Percentiles rank a stretch among this genome's conserved stretches.
phyloP scores from a whole-genome alignment of 2,329 filamentous ascomycete species.

The Colletotrichum kahawae region DNA sequence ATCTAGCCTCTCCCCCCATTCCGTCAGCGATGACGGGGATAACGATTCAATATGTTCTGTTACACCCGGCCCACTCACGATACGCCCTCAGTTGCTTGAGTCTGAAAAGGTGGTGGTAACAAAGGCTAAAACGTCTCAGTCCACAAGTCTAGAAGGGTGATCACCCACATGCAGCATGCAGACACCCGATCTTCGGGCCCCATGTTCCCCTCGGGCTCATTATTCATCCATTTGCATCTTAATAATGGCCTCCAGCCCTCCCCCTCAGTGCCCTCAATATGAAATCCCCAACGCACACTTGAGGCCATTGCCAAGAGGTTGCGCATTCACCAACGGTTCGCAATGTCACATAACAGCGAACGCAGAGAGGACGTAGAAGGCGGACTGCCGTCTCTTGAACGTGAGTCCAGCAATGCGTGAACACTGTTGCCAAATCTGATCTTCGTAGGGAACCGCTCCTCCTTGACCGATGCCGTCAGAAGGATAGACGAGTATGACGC shows the following conservation, averaged over 20 bases:
- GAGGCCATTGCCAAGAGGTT: not conserved
- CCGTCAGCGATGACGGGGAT: conserved; percentile 15
- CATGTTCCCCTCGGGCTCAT: not conserved
- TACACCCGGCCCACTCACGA: conserved; percentile 14
- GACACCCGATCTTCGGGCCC: conserved; percentile 13
- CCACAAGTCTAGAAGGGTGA: not conserved
- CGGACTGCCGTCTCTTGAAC: not conserved
- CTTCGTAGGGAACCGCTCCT: not conserved
- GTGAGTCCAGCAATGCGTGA: not conserved
- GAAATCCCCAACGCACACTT: not conserved
- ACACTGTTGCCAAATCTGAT: not conserved
- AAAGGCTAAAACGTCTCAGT: conserved; percentile 6
- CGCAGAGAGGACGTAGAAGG: not conserved
- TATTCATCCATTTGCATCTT: conserved; percentile 13
- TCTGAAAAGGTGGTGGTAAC: conserved; percentile 6
- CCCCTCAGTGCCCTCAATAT: not conserved
- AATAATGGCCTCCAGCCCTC: not conserved
- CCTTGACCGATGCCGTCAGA: not conserved
- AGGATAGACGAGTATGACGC: conserved; percentile 45
- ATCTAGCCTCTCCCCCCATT: not conserved
- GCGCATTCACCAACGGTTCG: not conserved
- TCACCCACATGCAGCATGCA: conserved; percentile 17
- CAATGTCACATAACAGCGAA: not conserved
- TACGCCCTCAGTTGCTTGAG: not conserved
- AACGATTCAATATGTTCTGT: not conserved